A percentile compares a stretch with the other conserved stretches of the same genome.
These are phyloP conservation scores for Stenogyne calaminthoides DNA, from an alignment of 305 asterid species.

Conservation along the genomic window DNA sequence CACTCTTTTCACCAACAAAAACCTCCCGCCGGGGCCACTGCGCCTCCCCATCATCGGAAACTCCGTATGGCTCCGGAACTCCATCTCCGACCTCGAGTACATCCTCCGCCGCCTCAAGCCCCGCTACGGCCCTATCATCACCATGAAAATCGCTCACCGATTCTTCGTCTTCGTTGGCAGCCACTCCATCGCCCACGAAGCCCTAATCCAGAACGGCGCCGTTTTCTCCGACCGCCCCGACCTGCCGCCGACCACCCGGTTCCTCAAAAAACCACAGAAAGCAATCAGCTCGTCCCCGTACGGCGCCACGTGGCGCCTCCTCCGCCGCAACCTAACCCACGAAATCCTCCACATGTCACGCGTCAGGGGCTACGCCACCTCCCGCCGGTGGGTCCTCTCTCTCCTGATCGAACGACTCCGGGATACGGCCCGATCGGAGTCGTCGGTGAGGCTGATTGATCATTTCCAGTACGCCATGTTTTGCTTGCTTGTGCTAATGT, in stretches of 20 bases:
- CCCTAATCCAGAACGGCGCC: slow-evolving; percentile 68
- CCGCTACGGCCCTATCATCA: slow-evolving; percentile 56
- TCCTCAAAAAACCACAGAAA: slow-evolving; percentile 34
- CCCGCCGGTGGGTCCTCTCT: slow-evolving; percentile 63
- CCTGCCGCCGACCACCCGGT: slow-evolving; percentile 38
- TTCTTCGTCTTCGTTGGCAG: slow-evolving; percentile 46
- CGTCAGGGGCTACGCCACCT: slow-evolving; percentile 46
- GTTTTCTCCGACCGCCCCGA: slow-evolving; percentile 63
- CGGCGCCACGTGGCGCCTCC: slow-evolving; percentile 80
- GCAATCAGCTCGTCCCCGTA: slow-evolving; percentile 50
- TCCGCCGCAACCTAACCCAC: slow-evolving; percentile 70
- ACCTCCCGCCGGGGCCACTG: slow-evolving; percentile 61
- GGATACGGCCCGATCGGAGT: slow-evolving; percentile 16
- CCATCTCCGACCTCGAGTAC: slow-evolving; percentile 49
- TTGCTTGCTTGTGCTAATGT: slow-evolving; percentile 65
- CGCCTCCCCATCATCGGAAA: slow-evolving; percentile 46
- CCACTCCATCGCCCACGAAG: slow-evolving; percentile 67
- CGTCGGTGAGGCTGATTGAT: slow-evolving; percentile 46
- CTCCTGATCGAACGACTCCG: slow-evolving; percentile 43
- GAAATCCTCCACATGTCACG: slow-evolving; percentile 75
- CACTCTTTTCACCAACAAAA: slow-evolving; percentile 24
- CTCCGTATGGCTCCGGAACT: slow-evolving; percentile 43
- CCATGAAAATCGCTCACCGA: slow-evolving; percentile 45
- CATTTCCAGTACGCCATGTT: slow-evolving; percentile 75
- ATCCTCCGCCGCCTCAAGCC: slow-evolving; percentile 44